Conservation (phyloP, 768 basidiomycete genomes). For the Lactarius quietus region DNA sequence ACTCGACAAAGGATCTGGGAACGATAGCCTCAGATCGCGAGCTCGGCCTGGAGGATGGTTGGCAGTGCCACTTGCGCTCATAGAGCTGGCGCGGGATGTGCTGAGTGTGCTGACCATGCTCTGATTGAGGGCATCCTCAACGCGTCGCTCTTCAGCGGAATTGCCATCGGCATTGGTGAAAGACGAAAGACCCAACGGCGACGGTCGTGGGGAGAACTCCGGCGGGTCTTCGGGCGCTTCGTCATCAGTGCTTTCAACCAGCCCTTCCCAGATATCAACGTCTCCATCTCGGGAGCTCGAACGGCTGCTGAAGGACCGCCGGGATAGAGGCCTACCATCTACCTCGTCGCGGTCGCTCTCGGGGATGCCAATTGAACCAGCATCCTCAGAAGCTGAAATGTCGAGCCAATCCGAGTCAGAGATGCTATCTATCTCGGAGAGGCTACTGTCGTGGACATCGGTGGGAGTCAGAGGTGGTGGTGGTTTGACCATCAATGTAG, state of each 20-base stretch:
- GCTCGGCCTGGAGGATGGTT: constrained; percentile 52
- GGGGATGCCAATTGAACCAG: constrained; percentile 60
- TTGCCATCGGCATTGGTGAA: constrained; percentile 1
- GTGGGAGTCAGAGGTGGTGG: constrained; percentile 25
- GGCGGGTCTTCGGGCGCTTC: constrained; percentile 35
- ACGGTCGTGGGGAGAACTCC: constrained; percentile 28
- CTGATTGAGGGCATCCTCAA: constrained; percentile 75
- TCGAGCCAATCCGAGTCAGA: constrained; percentile 88
- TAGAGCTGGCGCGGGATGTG: constrained; percentile 64
- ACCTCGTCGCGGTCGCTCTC: constrained; percentile 60
- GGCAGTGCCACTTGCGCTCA: constrained; percentile 37
- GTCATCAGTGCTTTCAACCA: constrained; percentile 60
- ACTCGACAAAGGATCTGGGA: constrained; percentile 78
- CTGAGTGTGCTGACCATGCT: constrained; percentile 79
- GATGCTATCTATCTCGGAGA: constrained; percentile 61
- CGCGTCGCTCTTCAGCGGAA: constrained; percentile 59
- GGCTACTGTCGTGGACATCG: constrained; percentile 40
- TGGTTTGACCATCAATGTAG: constrained; percentile 27
- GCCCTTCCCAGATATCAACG: constrained; percentile 75
- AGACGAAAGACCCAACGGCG: constrained; percentile 12
- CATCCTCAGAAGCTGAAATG: constrained; percentile 68
- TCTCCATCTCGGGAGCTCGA: constrained; percentile 67
- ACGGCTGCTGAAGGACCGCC: constrained; percentile 65
- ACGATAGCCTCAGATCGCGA: constrained; percentile 74
- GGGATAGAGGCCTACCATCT: constrained; percentile 52